These are phyloP conservation scores for Podospora pseudopauciseta DNA, from an alignment of 495 filamentous ascomycete species.

Conservation along the genomic window DNA sequence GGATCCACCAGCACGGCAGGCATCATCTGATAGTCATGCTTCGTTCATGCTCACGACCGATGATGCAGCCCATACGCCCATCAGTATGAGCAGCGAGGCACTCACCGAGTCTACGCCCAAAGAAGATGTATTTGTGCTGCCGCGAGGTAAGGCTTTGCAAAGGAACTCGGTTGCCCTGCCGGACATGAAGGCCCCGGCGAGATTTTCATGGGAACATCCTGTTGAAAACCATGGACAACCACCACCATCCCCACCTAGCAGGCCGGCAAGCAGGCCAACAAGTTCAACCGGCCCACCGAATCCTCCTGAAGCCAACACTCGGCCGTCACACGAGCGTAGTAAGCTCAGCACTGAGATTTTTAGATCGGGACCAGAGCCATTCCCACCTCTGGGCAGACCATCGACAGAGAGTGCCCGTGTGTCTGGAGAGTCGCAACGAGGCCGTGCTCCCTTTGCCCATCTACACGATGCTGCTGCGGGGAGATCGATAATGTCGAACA, in stretches of 20 bases:
- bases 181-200: slow-evolving; percentile 52
- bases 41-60: slow-evolving; percentile 55
- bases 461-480: slow-evolving; percentile 33
- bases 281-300: slow-evolving; percentile 41
- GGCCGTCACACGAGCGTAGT: slow-evolving; percentile 43
- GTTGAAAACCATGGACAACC: slow-evolving; percentile 42
- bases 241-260: slow-evolving; percentile 53
- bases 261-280: slow-evolving; percentile 45
- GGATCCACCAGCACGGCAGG: slow-evolving; percentile 55
- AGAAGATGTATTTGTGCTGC: slow-evolving; percentile 71
- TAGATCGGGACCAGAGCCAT: slow-evolving; percentile 32
- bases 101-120: slow-evolving; percentile 42
- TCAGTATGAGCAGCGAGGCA: slow-evolving; percentile 60
- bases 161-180: slow-evolving; percentile 62
- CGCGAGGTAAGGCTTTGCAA: slow-evolving; percentile 72
- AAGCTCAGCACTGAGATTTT: slow-evolving; percentile 43
- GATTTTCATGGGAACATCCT: slow-evolving; percentile 60
- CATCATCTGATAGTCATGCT: slow-evolving; percentile 59
- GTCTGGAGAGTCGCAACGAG: slow-evolving; percentile 41
- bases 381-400: slow-evolving; percentile 44
- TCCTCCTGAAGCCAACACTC: slow-evolving; percentile 38
- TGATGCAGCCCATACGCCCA: slow-evolving; percentile 58
- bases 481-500: slow-evolving; percentile 48
- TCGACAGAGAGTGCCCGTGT: slow-evolving; percentile 43
- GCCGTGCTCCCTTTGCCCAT: slow-evolving; percentile 36